Conservation (phyloP, 345 rosid genomes). For the Lumnitzera racemosa region DNA sequence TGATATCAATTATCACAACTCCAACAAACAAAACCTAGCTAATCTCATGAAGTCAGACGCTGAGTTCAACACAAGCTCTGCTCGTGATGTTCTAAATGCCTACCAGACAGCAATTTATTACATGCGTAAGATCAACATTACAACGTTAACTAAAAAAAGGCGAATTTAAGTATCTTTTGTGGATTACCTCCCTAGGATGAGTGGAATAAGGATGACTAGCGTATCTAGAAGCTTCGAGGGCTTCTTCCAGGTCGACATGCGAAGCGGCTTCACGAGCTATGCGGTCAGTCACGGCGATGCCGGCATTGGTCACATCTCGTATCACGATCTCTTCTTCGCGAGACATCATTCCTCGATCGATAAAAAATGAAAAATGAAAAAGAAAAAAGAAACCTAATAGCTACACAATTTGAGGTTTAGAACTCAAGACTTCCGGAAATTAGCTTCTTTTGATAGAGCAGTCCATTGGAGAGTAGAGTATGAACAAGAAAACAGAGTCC, state of each 20-base stretch:
- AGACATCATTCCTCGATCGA: conserved; percentile 44
- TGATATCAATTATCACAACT: no score
- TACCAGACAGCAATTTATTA: no score
- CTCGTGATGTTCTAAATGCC: no score
- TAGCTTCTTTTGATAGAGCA: not conserved
- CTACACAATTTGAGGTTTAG: no score
- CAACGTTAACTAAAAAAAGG: not conserved
- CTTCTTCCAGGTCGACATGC: conserved; percentile 85
- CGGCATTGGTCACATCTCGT: conserved; percentile 84
- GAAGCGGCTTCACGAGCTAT: conserved; percentile 75
- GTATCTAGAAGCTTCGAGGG: conserved; percentile 87
- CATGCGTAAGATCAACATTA: not conserved
- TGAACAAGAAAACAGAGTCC: no score
- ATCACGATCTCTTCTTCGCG: conserved; percentile 70
- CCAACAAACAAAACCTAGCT: no score
- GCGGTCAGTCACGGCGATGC: conserved; percentile 64
- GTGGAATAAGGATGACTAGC: conserved; percentile 86
- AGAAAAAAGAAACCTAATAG: not conserved
- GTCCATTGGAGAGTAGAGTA: not conserved
- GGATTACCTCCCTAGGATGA: conserved; percentile 75
- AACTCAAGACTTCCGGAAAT: not conserved
- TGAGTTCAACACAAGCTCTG: no score
- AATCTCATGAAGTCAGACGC: no score
- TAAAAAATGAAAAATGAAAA: not conserved
- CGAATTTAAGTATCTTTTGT: no score